Conservation (phyloP, 139 green algal species). For the Mesotaenium endlicherianum region DNA sequence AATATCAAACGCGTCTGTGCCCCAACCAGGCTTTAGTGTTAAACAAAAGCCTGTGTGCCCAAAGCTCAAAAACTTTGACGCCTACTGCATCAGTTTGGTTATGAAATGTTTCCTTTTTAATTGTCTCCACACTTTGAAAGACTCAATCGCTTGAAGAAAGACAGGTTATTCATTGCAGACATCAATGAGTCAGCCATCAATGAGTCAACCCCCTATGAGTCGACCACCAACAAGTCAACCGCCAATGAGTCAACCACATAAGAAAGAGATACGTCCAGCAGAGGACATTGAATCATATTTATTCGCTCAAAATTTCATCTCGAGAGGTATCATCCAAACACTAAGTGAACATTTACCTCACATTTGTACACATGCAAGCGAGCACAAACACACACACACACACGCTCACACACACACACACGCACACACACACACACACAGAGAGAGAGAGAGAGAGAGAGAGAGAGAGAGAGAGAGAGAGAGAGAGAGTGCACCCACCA, state of each 20-base stretch:
- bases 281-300: no score
- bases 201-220: no score
- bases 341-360: neutral
- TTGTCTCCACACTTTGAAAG: neutral
- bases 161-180: neutral
- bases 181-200: neutral
- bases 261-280: no score
- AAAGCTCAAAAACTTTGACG: neutral
- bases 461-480: neutral
- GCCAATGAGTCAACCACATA: no score
- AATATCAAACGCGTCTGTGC: conserved; percentile 30
- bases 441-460: neutral
- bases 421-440: neutral
- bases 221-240: no score
- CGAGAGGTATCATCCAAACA: neutral
- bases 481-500: conserved; percentile 24
- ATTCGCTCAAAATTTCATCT: neutral
- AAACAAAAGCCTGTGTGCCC: neutral
- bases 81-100: neutral
- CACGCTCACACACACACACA: neutral
- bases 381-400: neutral
- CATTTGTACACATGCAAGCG: neutral
- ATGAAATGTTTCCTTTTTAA: no score
- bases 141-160: neutral
- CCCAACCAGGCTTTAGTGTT: neutral